phyloP scores from a whole-genome alignment of 805 yeast species.

The Yarrowia divulgata region DNA sequence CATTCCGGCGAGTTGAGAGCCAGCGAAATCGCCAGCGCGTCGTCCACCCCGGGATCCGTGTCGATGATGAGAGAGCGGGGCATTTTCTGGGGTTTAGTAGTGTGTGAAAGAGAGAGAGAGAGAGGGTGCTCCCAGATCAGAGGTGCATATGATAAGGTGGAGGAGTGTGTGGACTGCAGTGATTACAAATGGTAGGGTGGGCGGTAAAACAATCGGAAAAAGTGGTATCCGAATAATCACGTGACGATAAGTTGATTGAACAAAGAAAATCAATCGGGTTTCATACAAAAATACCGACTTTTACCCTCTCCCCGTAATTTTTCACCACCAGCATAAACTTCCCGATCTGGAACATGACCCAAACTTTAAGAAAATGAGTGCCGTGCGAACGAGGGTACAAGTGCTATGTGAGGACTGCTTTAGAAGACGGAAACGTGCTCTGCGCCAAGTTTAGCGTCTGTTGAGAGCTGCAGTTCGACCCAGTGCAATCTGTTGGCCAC shows the following conservation, averaged over 20 bases:
- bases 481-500: too few relatives aligned
- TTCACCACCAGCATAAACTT: not conserved
- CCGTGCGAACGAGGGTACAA: not conserved
- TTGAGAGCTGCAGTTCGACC: too few relatives aligned
- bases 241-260: not conserved
- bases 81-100: not conserved
- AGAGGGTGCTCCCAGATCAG: not conserved
- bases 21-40: constrained; percentile 52
- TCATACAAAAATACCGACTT: not conserved
- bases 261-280: not conserved
- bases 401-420: too few relatives aligned
- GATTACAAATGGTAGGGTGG: not conserved
- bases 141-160: constrained; percentile 16
- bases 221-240: too few relatives aligned
- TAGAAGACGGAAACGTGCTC: too few relatives aligned
- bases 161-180: not conserved
- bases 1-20: constrained; percentile 49
- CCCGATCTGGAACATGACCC: constrained; percentile 17
- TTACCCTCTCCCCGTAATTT: not conserved
- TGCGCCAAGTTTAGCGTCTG: too few relatives aligned
- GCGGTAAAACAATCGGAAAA: too few relatives aligned
- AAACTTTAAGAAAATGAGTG: not conserved
- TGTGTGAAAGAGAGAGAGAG: not conserved
- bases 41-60: constrained; percentile 57
- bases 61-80: constrained; percentile 49